Percentiles rank a stretch among this genome's conserved stretches.
Conservation (phyloP, 768 basidiomycete species). For the Chalciporus chontae region DNA sequence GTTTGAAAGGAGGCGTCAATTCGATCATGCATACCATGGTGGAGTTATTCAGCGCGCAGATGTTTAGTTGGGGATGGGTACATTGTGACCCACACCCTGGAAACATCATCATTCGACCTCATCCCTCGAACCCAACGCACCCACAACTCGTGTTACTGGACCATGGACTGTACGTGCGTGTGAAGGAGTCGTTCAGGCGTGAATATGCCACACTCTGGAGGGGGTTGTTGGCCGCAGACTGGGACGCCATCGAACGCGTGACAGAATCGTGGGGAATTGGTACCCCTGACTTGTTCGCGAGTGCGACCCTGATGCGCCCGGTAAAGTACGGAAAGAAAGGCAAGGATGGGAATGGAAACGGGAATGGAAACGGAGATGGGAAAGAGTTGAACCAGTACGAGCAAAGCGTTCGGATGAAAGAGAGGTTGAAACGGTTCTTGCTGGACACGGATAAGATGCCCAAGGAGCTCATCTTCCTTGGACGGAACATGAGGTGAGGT, state of each 20-base stretch:
- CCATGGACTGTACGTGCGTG: constrained; percentile 84
- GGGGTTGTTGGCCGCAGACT: constrained; percentile 55
- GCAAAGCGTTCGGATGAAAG: constrained; percentile 63
- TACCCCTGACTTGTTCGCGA: constrained; percentile 68
- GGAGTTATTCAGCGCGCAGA: constrained; percentile 83
- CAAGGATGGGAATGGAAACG: constrained; percentile 4
- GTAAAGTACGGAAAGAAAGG: constrained; percentile 34
- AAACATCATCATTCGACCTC: constrained; percentile 69
- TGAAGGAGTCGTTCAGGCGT: constrained; percentile 61
- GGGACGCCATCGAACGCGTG: constrained; percentile 46
- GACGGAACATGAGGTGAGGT: constrained; percentile 67
- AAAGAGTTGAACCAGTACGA: constrained; percentile 61
- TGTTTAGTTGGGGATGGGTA: constrained; percentile 91
- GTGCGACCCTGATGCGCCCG: constrained; percentile 67
- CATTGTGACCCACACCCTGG: constrained; percentile 78
- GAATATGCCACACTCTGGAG: constrained; percentile 83
- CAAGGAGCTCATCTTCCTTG: constrained; percentile 69
- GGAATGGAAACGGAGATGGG: constrained; percentile 6
- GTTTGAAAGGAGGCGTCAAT: constrained; percentile 56
- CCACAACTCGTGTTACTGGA: constrained; percentile 83
- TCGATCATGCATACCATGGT: constrained; percentile 84
- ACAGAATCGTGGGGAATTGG: constrained; percentile 67
- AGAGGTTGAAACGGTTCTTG: constrained; percentile 61
- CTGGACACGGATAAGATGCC: constrained; percentile 76
- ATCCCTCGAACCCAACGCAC: constrained; percentile 19